Base-by-base conservation (phyloP, 108 stramenopile genomes). In the Pseudonitzschia pungens region DNA sequence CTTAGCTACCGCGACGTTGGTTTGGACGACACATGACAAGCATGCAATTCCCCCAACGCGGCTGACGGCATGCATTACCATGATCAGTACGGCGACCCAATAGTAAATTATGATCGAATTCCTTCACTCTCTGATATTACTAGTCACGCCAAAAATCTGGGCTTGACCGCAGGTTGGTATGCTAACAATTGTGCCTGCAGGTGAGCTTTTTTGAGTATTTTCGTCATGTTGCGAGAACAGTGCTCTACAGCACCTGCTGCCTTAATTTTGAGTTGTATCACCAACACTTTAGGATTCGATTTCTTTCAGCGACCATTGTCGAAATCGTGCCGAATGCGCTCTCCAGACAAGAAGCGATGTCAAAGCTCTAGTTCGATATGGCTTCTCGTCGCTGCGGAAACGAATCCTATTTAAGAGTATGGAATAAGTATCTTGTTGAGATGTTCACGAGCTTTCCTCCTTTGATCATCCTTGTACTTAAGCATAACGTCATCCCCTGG, bases 81-180 rank as follows among this genome's bases (percentile, higher is more conserved):
- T 67, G 73, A 80, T 48, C 40, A 58, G 20, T 12, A 80, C 26
- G 83, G 83, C 10, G 50, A 54, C 29, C 83, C 83, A 36, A 44
- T 84, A 16, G 70, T 84, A 50, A 74, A 84, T 74, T 21, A 28
- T 11, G 45, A 68, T 4, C 54, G 43, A 15, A 76, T 81, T 69
- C 83, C 83, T 3, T 71, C 76, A 22, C 31, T 84, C n/a, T 55
- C 56, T 44, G 57, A 42, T 8, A 84, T 84, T 79, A 81, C 77
- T 8, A 56, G 69, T 24, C 50, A 77, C 33, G 79, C 76, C 52
- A 78, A 84, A 48, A 36, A 18, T n/a, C 72, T 81, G 18, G 71
- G 73, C 36, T 55, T 84, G 64, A 81, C 65, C 5, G 84, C 84
- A 15, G 84, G 84, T 15, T 81, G 80, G 80, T 84, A 84, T 71